A percentile compares a stretch with the other conserved stretches of the same genome.
Evolutionary conservation across 768 basidiomycete genomes (phyloP).

Genomic region (Psilocybe sp.): DNA sequence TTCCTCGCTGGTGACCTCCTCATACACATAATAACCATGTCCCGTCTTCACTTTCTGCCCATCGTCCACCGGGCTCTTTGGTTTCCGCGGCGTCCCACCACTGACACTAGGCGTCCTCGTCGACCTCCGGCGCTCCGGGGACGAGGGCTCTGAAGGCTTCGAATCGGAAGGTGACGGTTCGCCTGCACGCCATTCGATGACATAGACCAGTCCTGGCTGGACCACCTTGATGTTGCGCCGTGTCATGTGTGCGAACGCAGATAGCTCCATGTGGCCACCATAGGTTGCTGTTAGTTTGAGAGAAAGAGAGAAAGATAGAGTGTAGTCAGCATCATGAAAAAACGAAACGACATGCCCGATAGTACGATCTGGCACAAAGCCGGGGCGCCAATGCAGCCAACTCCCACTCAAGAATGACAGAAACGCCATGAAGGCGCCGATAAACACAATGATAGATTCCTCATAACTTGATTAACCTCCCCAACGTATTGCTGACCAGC

Average conservation of each 20-base stretch:
- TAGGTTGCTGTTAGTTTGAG: constrained; percentile 61
- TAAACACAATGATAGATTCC: too few species aligned
- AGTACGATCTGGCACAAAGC: constrained; percentile 1
- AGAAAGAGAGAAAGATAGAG: constrained; percentile 4
- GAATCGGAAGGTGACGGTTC: constrained; percentile 16
- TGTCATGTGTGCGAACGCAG: constrained; percentile 83
- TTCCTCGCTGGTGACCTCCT: constrained; percentile 22
- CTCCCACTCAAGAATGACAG: too few species aligned
- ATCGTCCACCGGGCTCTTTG: constrained; percentile 1
- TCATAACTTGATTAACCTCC: too few species aligned
- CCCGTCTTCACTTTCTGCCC: constrained; percentile 18
- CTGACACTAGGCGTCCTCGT: constrained; percentile 5
- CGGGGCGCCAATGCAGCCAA: too few species aligned
- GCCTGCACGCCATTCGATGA: constrained; percentile 78
- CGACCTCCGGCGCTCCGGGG: constrained; percentile 4
- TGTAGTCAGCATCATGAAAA: constrained; percentile 1
- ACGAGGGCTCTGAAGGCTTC: constrained; percentile 35
- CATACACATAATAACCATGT: constrained; percentile 24
- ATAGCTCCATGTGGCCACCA: constrained; percentile 92
- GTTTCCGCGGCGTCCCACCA: background rate
- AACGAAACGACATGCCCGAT: background rate
- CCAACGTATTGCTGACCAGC: too few species aligned
- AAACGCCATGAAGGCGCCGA: too few species aligned
- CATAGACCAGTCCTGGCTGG: constrained; percentile 88
- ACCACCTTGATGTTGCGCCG: constrained; percentile 84